Evolutionary conservation across 1,139 yeast genomes (phyloP).

Genomic region (Sugiyamaella xylanicola): DNA sequence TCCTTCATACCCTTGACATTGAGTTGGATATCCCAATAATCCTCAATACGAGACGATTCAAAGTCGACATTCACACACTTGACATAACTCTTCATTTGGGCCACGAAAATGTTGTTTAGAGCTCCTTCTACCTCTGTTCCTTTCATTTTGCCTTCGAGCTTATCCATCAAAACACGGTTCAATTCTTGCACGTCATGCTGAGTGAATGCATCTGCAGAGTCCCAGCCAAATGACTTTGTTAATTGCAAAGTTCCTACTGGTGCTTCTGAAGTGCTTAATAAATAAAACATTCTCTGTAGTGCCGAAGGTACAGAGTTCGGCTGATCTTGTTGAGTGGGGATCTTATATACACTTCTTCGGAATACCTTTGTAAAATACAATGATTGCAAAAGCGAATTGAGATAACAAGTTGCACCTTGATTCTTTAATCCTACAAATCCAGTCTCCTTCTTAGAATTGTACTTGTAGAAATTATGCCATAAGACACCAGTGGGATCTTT

Average conservation of each 20-base stretch:
- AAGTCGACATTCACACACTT: conserved; percentile 94
- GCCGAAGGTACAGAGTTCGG: conserved; percentile 72
- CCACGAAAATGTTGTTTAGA: conserved; percentile 84
- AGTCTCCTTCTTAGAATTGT: conserved; percentile 83
- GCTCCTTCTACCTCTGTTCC: conserved; percentile 81
- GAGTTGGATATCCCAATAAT: conserved; percentile 96
- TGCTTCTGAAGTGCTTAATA: conserved; percentile 66
- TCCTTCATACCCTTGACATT: conserved; percentile 84
- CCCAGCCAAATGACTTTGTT: conserved; percentile 97
- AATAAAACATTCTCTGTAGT: conserved; percentile 82
- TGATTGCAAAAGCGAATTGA: conserved; percentile 88
- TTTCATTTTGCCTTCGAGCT: conserved; percentile 88
- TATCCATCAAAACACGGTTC: conserved; percentile 93
- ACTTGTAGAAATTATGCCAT: conserved; percentile 85
- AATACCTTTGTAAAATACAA: conserved; percentile 83
- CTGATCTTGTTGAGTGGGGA: conserved; percentile 70
- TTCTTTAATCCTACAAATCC: conserved; percentile 92
- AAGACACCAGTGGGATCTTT: conserved; percentile 92
- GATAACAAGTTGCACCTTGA: conserved; percentile 97
- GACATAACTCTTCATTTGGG: conserved; percentile 93
- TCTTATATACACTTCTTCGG: conserved; percentile 82
- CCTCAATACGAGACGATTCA: conserved; percentile 90
- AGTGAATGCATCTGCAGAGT: conserved; percentile 89
- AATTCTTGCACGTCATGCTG: conserved; percentile 98
- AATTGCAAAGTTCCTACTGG: conserved; percentile 86